Evolutionary conservation across 2,329 filamentous ascomycete genomes (phyloP), one percentile per base, ranked within the genome.

Genomic region (Venturia oleaginea): DNA sequence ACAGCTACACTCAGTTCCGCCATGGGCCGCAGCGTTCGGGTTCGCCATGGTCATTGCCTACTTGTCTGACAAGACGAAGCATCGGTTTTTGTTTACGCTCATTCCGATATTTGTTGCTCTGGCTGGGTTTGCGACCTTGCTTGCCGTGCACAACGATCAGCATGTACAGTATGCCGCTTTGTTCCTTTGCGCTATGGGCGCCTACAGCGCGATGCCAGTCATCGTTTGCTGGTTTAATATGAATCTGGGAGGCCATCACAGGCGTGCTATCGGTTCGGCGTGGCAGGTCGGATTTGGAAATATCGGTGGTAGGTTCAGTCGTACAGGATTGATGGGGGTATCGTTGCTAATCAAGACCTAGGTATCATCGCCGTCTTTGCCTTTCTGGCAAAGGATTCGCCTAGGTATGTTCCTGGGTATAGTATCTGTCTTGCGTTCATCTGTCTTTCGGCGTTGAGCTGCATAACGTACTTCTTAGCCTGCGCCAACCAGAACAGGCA

Each of bases 181-280:
- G 0, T 96, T 95, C 79, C 79, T 97, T 38, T 85, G 95, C 61
- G 88, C 90, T 1, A 86, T 86, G 77, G 91, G 91, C 61, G 83
- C 84, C 0, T 97, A 95, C 76, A 86, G 86, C 0, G 90, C 92
- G n/a, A 92, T 96, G 88, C 92, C 93, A 0, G 86, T 96, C 37
- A 85, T 92, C 54, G 84, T 74, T 5, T 83, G 81, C 67, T 83
- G 80, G 80, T 81, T 81, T 73, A 81, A 80, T 63, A 81, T 82
- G 79, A 83, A 83, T 65, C 73, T 83, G 1, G 77, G 80, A 15
- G 78, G 79, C 1, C 81, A 83, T 65, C 80, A 81, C 66, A 71
- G 80, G 2, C 75, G 81, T 48, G 72, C 77, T 5, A 76, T 83
- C 0, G 80, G 80, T 0, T 73, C 71, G 15, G 81, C 80, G 0